A percentile compares a stretch with the other conserved stretches of the same genome.
phyloP scores from a whole-genome alignment of 495 filamentous ascomycete genomes.

The Podospora pseudocomata region DNA sequence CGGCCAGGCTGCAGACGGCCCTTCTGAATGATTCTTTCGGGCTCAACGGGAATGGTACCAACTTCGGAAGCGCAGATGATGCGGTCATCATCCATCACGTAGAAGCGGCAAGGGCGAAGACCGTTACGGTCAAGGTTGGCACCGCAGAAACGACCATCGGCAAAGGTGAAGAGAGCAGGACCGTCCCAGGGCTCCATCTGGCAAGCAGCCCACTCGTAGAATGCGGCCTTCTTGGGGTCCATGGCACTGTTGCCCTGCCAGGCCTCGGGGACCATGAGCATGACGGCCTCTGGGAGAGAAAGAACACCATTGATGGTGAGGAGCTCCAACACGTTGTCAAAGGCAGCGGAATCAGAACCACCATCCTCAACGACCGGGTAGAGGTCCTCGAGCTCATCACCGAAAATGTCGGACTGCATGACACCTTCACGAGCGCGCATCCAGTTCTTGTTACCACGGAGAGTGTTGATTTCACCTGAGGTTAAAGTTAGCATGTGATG shows the following conservation, averaged over 20 bases:
- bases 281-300: slow-evolving; percentile 93
- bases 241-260: slow-evolving; percentile 94
- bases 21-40: slow-evolving; percentile 89
- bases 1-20: slow-evolving; percentile 92
- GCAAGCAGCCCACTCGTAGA: slow-evolving; percentile 99
- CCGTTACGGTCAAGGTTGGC: slow-evolving; percentile 98
- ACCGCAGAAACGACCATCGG: slow-evolving; percentile 96
- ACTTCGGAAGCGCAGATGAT: slow-evolving; percentile 99
- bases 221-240: slow-evolving; percentile 94
- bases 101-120: slow-evolving; percentile 94
- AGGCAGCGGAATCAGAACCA: slow-evolving; percentile 95
- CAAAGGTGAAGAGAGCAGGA: slow-evolving; percentile 95
- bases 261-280: slow-evolving; percentile 98
- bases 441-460: slow-evolving; percentile 99
- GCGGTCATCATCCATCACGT: slow-evolving; percentile 95
- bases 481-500: slow-evolving; percentile 34
- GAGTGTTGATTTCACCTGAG: slow-evolving; percentile 87
- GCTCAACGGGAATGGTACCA: slow-evolving; percentile 88
- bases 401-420: slow-evolving; percentile 88
- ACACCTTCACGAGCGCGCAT: slow-evolving; percentile 98
- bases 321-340: slow-evolving; percentile 96
- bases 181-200: slow-evolving; percentile 99
- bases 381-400: slow-evolving; percentile 83
- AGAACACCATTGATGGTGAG: slow-evolving; percentile 95
- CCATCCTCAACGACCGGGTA: slow-evolving; percentile 98